Evolutionary conservation across 2,329 filamentous ascomycete species (phyloP), one percentile per base, ranked within the genome.

Genomic region (Neofusicoccum laricinum): DNA sequence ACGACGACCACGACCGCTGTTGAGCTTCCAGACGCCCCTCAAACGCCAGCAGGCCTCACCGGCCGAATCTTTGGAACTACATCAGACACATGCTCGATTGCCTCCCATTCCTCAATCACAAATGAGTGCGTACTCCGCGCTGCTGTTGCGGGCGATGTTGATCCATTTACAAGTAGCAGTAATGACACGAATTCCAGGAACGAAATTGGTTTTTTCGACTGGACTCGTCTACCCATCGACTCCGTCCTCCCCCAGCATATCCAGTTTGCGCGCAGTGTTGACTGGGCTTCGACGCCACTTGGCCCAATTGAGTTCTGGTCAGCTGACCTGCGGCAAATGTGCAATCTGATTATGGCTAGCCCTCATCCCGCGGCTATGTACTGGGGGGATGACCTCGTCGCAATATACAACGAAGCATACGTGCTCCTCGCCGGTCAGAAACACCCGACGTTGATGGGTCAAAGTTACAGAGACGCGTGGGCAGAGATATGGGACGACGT

Each of bases 271-370:
- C 85, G 90, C 41, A 87, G 85, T 43, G 75, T 89, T 40, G 88
- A 93, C 73, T 96, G 91, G 92, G 84, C 84, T 1, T 80, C 84
- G 0, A 95, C 91, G 1, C 80, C 88, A 3, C 80, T 95, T 1
- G 91, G 92, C 0, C 89, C 91, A 0, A 92, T 95, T 19, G 88
- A 91, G 67, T 78, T 82, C 53, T 96, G 91, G 91, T 80, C 84
- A 1, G 78, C 85, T 34, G 90, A 93, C 69, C 78, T 95, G 55
- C 85, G 92, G 62, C 86, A 87, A 67, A 91, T 93, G 88, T 89
- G 90, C 57, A 94, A 93, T 73, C 77, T 94, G 48, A 87, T 96
- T 69, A 93, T 95, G 90, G 75, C 74, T 30, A 75, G 73, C 67
- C 73, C 76, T 38, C 75, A 77, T 64, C 89, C 90, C 1, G 86